phyloP scores from a whole-genome alignment of 148 eudicot genomes.

The Agrostemma githago region DNA sequence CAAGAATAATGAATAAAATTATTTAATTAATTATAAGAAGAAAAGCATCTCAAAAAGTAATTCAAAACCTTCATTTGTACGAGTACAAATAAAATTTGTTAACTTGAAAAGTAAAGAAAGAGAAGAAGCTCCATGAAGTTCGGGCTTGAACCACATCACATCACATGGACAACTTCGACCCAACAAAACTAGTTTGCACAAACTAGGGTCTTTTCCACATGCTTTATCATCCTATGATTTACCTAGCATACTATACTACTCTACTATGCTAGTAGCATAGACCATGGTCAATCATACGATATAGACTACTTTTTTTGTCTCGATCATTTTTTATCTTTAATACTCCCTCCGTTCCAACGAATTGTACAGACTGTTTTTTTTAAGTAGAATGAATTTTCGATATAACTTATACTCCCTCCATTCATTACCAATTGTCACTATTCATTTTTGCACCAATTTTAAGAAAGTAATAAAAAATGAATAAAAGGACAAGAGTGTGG shows the following conservation, averaged over 20 bases:
- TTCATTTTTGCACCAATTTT: no score
- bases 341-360: no score
- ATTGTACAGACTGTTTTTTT: no score
- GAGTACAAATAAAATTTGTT: background rate
- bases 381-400: no score
- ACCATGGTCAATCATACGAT: background rate
- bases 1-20: conserved; percentile 13
- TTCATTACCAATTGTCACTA: no score
- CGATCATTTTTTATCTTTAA: no score
- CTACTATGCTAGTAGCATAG: background rate
- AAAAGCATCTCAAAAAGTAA: background rate
- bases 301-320: no score
- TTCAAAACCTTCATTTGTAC: conserved; percentile 13
- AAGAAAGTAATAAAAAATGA: no score
- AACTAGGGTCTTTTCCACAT: conserved; percentile 12
- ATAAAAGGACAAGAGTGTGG: no score
- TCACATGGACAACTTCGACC: conserved; percentile 21
- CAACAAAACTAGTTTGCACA: conserved; percentile 18
- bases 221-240: background rate
- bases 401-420: no score
- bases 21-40: background rate
- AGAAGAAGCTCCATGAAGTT: conserved; percentile 11
- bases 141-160: conserved; percentile 8
- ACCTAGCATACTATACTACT: background rate
- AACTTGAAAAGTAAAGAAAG: conserved; percentile 9